A percentile compares a stretch with the other conserved stretches of the same genome.
phyloP scores from a whole-genome alignment of 305 asterid species.

The Rubia balearica region DNA sequence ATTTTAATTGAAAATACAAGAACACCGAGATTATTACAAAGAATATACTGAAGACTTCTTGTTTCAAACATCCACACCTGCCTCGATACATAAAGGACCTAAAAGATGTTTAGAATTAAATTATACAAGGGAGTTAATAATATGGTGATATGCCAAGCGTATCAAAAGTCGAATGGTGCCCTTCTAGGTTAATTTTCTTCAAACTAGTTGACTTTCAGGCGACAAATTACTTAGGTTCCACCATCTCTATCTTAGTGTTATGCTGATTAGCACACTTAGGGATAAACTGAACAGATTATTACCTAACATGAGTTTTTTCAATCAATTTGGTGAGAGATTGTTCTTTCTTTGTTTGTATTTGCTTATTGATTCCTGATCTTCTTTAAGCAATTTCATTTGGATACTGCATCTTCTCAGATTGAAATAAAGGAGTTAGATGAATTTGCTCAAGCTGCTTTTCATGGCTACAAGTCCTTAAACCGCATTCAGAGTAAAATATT shows the following conservation, averaged over 20 bases:
- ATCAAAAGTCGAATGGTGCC: background rate
- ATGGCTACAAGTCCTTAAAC: constrained; percentile 85
- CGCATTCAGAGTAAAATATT: constrained; percentile 95
- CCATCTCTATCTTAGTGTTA: background rate
- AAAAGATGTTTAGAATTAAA: background rate
- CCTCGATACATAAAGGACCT: background rate
- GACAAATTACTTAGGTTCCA: background rate
- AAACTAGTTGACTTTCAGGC: background rate
- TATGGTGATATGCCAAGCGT: background rate
- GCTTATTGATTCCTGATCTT: constrained; percentile 9
- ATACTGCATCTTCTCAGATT: constrained; percentile 44
- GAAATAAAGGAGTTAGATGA: constrained; percentile 93
- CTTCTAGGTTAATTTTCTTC: background rate
- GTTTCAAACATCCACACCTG: background rate
- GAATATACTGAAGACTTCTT: background rate
- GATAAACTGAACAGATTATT: background rate
- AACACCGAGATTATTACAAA: background rate
- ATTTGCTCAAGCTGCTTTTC: constrained; percentile 96
- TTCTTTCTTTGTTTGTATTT: background rate
- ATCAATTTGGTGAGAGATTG: background rate
- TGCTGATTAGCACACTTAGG: background rate
- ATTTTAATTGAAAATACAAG: background rate
- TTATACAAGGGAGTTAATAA: background rate
- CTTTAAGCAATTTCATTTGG: constrained; percentile 7
- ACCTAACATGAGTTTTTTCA: background rate